Percentiles rank a stretch among this genome's conserved stretches.
These are phyloP conservation scores for Phytophthora sansomeana DNA, from an alignment of 352 stramenopile species.

Conservation along the genomic window DNA sequence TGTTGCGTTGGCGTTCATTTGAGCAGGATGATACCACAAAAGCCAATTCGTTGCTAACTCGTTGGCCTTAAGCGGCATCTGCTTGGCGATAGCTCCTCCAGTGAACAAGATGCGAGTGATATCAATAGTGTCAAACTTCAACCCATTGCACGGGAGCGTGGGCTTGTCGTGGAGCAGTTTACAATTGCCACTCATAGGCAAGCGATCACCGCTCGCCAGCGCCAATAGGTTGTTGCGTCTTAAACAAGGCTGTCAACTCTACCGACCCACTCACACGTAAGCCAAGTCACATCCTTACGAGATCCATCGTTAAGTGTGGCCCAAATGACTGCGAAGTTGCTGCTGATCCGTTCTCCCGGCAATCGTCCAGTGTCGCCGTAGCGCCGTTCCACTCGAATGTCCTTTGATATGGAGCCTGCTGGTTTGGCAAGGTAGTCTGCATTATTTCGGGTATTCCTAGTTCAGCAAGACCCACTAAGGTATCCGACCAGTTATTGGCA, in stretches of 20 bases:
- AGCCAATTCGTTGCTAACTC: constrained; percentile 91
- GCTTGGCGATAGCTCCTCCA: constrained; percentile 92
- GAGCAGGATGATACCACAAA: constrained; percentile 82
- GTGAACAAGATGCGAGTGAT: constrained; percentile 92
- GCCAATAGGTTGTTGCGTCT: constrained; percentile 95
- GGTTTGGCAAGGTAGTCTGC: no score
- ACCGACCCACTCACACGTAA: constrained; percentile 94
- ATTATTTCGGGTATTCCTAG: constrained; percentile 84
- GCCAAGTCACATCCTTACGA: constrained; percentile 88
- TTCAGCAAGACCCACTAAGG: constrained; percentile 88
- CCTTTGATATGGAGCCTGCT: constrained; percentile 80
- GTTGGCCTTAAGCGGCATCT: constrained; percentile 93
- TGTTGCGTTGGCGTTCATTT: constrained; percentile 87
- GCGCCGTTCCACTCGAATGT: constrained; percentile 79
- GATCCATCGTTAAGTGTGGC: constrained; percentile 89
- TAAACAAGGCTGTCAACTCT: constrained; percentile 97
- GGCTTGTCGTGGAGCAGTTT: constrained; percentile 92
- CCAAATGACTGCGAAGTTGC: constrained; percentile 86
- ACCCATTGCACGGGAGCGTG: constrained; percentile 92
- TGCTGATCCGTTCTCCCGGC: constrained; percentile 76
- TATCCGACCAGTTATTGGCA: no score
- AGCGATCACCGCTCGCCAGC: constrained; percentile 92
- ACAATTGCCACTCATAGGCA: constrained; percentile 90
- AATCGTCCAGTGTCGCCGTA: constrained; percentile 86
- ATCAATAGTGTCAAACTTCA: constrained; percentile 93